Evolutionary conservation across 2,329 filamentous ascomycete genomes (phyloP).

Genomic region (Aspergillus transmontanensis): DNA sequence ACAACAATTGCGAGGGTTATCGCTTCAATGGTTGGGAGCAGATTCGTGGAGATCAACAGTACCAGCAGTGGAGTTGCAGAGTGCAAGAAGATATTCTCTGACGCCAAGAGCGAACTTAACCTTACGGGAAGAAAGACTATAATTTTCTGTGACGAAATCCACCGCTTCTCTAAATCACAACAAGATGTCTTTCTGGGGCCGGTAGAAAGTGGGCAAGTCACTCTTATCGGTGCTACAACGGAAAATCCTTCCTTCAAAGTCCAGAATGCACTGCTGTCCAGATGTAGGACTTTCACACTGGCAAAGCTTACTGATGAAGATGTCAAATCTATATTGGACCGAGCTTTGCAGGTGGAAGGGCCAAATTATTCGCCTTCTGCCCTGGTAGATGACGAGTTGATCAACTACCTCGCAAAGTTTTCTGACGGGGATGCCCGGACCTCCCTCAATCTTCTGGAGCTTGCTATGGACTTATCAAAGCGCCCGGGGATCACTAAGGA

Average conservation of each 20-base stretch:
- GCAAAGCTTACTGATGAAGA: constrained; percentile 72
- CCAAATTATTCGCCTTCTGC: constrained; percentile 50
- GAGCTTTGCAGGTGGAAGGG: constrained; percentile 70
- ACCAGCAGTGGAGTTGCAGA: constrained; percentile 85
- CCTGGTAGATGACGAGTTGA: constrained; percentile 74
- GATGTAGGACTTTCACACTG: constrained; percentile 89
- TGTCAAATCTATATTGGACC: constrained; percentile 70
- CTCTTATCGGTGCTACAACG: constrained; percentile 90
- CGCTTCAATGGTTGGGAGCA: constrained; percentile 75
- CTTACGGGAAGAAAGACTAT: constrained; percentile 90
- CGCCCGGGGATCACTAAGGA: constrained; percentile 69
- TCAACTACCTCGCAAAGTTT: constrained; percentile 81
- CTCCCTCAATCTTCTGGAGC: constrained; percentile 86
- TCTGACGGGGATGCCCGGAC: constrained; percentile 92
- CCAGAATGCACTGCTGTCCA: constrained; percentile 80
- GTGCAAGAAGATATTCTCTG: constrained; percentile 87
- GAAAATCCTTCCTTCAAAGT: constrained; percentile 97
- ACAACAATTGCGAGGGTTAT: constrained; percentile 85
- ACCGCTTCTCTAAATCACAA: constrained; percentile 86
- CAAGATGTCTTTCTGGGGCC: constrained; percentile 94
- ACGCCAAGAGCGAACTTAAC: constrained; percentile 76
- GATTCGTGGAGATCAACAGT: constrained; percentile 95
- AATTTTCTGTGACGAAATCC: constrained; percentile 96
- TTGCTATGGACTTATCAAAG: constrained; percentile 76
- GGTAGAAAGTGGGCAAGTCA: constrained; percentile 87